Conservation (phyloP, 2,329 filamentous ascomycete genomes). For the Dactylellina parvicollis region DNA sequence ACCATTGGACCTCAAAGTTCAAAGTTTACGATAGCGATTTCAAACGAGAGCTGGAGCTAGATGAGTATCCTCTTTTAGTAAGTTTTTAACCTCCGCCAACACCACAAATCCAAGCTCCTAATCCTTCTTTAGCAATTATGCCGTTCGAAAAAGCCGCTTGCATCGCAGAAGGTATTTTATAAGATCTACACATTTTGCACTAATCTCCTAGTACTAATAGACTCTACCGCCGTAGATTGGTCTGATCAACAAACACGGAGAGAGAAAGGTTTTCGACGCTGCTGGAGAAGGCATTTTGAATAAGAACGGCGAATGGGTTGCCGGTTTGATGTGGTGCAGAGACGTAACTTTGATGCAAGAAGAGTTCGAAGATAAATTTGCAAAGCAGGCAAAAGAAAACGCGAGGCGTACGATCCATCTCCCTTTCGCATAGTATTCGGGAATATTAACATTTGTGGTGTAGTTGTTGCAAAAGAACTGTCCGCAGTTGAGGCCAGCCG, state of each 20-base stretch:
- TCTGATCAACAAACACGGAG: slow-evolving; percentile 68
- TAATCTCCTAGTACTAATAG: not conserved
- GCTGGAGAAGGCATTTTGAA: slow-evolving; percentile 75
- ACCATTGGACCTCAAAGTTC: slow-evolving; percentile 43
- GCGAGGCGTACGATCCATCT: slow-evolving; percentile 71
- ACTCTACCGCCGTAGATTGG: slow-evolving; percentile 65
- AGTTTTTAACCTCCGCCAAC: not conserved
- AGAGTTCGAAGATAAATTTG: slow-evolving; percentile 67
- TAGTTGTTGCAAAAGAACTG: slow-evolving; percentile 73
- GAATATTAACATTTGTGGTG: not conserved
- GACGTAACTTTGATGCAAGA: slow-evolving; percentile 77
- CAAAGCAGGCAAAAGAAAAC: slow-evolving; percentile 73
- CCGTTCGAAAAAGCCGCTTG: slow-evolving; percentile 31
- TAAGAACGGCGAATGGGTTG: slow-evolving; percentile 75
- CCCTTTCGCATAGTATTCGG: not conserved
- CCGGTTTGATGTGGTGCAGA: slow-evolving; percentile 75
- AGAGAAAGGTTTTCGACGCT: slow-evolving; percentile 71
- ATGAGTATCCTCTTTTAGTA: slow-evolving; percentile 46
- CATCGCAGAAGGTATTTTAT: slow-evolving; percentile 32
- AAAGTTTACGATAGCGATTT: slow-evolving; percentile 42
- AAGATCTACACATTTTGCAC: not conserved
- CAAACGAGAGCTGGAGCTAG: slow-evolving; percentile 23
- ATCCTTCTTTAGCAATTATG: slow-evolving; percentile 23
- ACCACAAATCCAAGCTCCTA: not conserved
- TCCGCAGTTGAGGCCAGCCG: slow-evolving; percentile 82